These are phyloP conservation scores for Fusarium sacchari DNA, from an alignment of 2,329 filamentous ascomycete genomes.

Conservation along the genomic window DNA sequence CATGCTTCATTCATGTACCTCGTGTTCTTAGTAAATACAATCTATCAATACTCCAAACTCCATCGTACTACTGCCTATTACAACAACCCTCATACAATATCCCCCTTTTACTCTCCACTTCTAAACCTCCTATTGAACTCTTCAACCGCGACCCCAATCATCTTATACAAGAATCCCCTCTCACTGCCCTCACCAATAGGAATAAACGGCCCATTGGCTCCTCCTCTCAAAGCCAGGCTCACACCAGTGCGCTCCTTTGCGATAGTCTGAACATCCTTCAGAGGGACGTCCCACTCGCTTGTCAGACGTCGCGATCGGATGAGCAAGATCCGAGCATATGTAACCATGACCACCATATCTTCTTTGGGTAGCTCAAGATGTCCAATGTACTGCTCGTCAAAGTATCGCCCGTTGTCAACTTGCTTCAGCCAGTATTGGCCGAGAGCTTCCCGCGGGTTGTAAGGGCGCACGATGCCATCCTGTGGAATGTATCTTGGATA, in stretches of 20 bases:
- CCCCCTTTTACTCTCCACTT: slow-evolving; percentile 46
- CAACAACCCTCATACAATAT: neutral
- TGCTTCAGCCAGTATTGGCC: slow-evolving; percentile 99
- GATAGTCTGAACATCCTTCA: slow-evolving; percentile 97
- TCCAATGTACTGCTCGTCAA: slow-evolving; percentile 96
- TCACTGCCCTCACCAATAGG: slow-evolving; percentile 89
- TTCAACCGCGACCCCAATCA: slow-evolving; percentile 72
- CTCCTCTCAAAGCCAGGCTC: slow-evolving; percentile 86
- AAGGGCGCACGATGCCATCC: slow-evolving; percentile 93
- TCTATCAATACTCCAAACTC: slow-evolving; percentile 18
- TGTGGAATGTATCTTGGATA: slow-evolving; percentile 90
- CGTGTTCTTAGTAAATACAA: slow-evolving; percentile 7
- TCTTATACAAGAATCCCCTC: slow-evolving; percentile 70
- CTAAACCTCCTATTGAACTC: slow-evolving; percentile 73
- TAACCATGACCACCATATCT: slow-evolving; percentile 91
- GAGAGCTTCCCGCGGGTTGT: slow-evolving; percentile 92
- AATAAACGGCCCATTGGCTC: slow-evolving; percentile 93
- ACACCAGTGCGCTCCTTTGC: slow-evolving; percentile 96
- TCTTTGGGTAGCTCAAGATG: slow-evolving; percentile 91
- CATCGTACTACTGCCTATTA: slow-evolving; percentile 5
- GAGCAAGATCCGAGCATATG: slow-evolving; percentile 86
- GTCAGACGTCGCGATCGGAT: slow-evolving; percentile 86
- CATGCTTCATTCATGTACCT: neutral
- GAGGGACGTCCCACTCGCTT: slow-evolving; percentile 94
- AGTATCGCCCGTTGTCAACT: slow-evolving; percentile 95